These are phyloP conservation scores for Tephrocybe rancida DNA, from an alignment of 768 basidiomycete genomes.

Conservation along the genomic window DNA sequence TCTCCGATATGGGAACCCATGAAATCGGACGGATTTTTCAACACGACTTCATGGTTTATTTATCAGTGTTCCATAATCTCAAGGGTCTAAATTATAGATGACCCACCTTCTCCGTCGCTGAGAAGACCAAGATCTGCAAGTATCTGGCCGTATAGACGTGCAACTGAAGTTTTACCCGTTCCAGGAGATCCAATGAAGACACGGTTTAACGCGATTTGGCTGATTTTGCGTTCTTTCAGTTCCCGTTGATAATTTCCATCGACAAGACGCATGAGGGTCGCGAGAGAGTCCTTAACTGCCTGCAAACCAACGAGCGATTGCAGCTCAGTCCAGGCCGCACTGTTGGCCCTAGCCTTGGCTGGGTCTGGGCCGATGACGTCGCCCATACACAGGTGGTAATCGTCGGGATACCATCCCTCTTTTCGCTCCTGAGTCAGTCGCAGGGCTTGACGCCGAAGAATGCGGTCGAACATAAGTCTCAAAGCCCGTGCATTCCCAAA, in stretches of 20 bases:
- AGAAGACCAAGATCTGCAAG: constrained; percentile 62
- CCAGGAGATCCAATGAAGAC: constrained; percentile 57
- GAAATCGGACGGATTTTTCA: constrained; percentile 73
- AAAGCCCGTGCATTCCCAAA: constrained; percentile 73
- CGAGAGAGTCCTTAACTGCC: constrained; percentile 57
- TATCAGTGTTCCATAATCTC: too few relatives aligned
- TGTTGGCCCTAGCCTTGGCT: constrained; percentile 44
- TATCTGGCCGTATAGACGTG: constrained; percentile 66
- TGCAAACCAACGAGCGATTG: constrained; percentile 56
- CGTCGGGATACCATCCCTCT: constrained; percentile 41
- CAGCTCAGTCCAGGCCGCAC: constrained; percentile 52
- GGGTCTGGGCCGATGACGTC: constrained; percentile 73
- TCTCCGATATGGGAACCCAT: constrained; percentile 59
- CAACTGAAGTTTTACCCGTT: constrained; percentile 54
- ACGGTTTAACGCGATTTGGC: constrained; percentile 60
- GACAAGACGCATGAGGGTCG: constrained; percentile 45
- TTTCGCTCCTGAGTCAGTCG: constrained; percentile 45
- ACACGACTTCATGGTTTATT: constrained; percentile 62
- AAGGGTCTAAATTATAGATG: too few relatives aligned
- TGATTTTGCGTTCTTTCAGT: constrained; percentile 52
- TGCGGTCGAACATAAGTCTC: constrained; percentile 46
- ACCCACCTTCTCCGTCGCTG: constrained; percentile 71
- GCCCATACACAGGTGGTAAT: constrained; percentile 51
- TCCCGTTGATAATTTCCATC: constrained; percentile 63
- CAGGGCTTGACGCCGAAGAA: constrained; percentile 55